Evolutionary conservation across 257 asterid species (phyloP), one percentile per base, ranked within the genome.

Genomic region (Petunia secreta): DNA sequence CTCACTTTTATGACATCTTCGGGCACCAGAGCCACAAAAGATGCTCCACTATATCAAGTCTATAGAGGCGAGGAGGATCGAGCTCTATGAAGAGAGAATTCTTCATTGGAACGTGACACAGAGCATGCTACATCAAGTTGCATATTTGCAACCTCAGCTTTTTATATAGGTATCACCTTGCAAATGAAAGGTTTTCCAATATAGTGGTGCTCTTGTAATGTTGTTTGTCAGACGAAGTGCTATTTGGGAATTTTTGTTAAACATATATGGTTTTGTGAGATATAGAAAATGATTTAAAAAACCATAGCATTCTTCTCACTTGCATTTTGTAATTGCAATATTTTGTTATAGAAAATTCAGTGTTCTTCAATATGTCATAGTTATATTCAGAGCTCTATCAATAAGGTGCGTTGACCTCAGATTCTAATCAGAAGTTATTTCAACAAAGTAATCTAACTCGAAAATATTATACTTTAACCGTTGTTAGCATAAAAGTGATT

Each of bases 1-100:
- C 25, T 25, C 50, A 34, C 6, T 76, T 4, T 58, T 73, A 77
- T 75, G 84, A 46, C 37, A 8, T 83, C 59, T 74, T 79, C 87
- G 92, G 99, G 96, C 97, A 80, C 98, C 88, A 52, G 99, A 93
- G 87, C 86, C 92, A 39, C 90, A 91, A 84, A 93, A 92, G 92
- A 82, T 83, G 85, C 92, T 95, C 8, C 97, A 89, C 84, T 89
- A 97, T 54, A 66, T 91, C 93, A 94, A 93, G 79, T 84, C 94
- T 36, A 82, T 95, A 80, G 99, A 93, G 84, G 90, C 25, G 25
- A 86, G 63, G 92, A 92, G 82, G 95, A 93, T 77, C 91, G 84
- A 84, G 83, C 80, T 75, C 95, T 95, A 8, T 85, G 96, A 87
- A 86, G 83, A 34, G 90, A 93, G 84, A 95, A 93, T 75, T 85